These are phyloP conservation scores for Cerrena zonata DNA, from an alignment of 1,284 basidiomycete species.

Conservation along the genomic window DNA sequence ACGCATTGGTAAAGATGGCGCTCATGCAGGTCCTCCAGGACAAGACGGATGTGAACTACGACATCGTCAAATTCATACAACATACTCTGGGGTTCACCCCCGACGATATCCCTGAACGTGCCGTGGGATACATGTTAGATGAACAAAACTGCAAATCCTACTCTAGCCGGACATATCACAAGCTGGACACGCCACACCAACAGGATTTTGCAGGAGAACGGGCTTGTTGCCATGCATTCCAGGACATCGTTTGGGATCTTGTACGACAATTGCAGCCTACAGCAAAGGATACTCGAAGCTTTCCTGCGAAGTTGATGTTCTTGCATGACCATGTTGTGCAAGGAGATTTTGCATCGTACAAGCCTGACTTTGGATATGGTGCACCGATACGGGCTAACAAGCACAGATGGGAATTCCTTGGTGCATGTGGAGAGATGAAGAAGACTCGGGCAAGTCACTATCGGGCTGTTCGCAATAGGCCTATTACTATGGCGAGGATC, in stretches of 20 bases:
- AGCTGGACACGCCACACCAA: neutral
- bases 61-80: constrained; percentile 4
- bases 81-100: constrained; percentile 1
- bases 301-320: neutral
- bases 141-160: neutral
- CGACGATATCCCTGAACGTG: constrained; percentile 5
- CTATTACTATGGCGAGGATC: neutral
- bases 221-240: neutral
- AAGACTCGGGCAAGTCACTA: neutral
- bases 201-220: neutral
- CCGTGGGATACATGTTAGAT: neutral
- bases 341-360: constrained; percentile 2
- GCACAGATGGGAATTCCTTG: neutral
- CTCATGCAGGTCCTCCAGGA: neutral
- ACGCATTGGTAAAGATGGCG: neutral
- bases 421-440: constrained; percentile 1
- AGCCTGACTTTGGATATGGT: constrained; percentile 3
- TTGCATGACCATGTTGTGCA: neutral
- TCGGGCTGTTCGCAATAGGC: neutral
- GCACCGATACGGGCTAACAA: neutral
- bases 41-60: constrained; percentile 1
- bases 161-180: neutral
- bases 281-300: neutral
- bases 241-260: neutral
- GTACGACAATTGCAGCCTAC: no score